Conservation (phyloP, 768 basidiomycete species). For the Pleurotus cornucopiae region DNA sequence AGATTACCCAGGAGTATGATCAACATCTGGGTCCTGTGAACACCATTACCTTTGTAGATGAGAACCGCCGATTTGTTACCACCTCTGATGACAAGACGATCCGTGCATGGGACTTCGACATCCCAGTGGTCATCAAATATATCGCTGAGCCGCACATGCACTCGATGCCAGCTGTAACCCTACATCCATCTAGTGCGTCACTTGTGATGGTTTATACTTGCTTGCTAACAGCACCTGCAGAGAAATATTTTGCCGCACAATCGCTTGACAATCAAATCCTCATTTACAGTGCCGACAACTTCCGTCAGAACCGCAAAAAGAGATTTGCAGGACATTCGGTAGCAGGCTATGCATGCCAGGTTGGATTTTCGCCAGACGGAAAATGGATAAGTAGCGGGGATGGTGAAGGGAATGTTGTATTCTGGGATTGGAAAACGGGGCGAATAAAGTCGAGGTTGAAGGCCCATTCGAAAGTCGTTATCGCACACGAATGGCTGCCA, state of each 20-base stretch:
- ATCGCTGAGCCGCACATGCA: slow-evolving; percentile 99
- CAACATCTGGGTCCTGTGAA: slow-evolving; percentile 98
- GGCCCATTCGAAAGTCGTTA: slow-evolving; percentile 95
- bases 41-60: slow-evolving; percentile 98
- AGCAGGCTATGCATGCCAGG: slow-evolving; percentile 95
- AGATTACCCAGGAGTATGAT: slow-evolving; percentile 98
- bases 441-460: slow-evolving; percentile 87
- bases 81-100: slow-evolving; percentile 99
- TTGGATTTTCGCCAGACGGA: slow-evolving; percentile 97
- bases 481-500: slow-evolving; percentile 96
- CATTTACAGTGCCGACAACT: slow-evolving; percentile 95
- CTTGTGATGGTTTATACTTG: slow-evolving; percentile 5
- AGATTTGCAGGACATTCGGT: slow-evolving; percentile 96
- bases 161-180: slow-evolving; percentile 96
- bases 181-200: slow-evolving; percentile 88
- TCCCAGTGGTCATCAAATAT: slow-evolving; percentile 99
- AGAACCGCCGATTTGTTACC: slow-evolving; percentile 95
- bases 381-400: slow-evolving; percentile 98
- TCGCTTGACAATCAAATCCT: slow-evolving; percentile 98
- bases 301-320: slow-evolving; percentile 98
- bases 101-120: slow-evolving; percentile 98
- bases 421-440: slow-evolving; percentile 99
- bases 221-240: slow-evolving; percentile 28
- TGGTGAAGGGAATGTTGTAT: slow-evolving; percentile 90
- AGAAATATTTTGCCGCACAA: slow-evolving; percentile 96